Percentiles rank a stretch among this genome's conserved stretches.
These are phyloP conservation scores for Ophiocordyceps camponoti-saundersi DNA, from an alignment of 2,329 filamentous ascomycete species.

Conservation along the genomic window DNA sequence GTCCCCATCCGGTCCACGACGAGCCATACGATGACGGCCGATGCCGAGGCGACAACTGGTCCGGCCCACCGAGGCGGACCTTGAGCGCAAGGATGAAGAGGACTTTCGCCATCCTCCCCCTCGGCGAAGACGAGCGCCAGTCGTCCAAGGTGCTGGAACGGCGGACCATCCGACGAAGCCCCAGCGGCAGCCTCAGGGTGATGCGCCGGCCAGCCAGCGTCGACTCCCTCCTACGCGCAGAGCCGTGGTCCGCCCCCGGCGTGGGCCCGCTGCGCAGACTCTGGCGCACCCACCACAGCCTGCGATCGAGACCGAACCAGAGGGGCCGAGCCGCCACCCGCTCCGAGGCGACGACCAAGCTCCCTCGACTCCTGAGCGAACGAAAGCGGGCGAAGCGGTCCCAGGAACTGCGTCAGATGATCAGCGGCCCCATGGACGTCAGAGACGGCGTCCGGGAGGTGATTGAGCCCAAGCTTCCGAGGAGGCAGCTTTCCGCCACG, in stretches of 20 bases:
- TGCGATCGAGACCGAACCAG: slow-evolving; percentile 9
- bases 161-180: slow-evolving; percentile 39
- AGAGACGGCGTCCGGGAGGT: slow-evolving; percentile 41
- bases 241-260: slow-evolving; percentile 18
- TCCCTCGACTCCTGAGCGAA: slow-evolving; percentile 40
- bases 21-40: slow-evolving; percentile 18
- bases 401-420: slow-evolving; percentile 40
- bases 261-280: slow-evolving; percentile 9
- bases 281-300: slow-evolving; percentile 15
- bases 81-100: slow-evolving; percentile 36
- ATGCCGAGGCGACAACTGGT: slow-evolving; percentile 32
- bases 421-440: slow-evolving; percentile 40
- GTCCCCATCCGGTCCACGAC: slow-evolving; percentile 29
- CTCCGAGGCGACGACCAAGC: slow-evolving; percentile 32
- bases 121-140: slow-evolving; percentile 21
- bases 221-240: slow-evolving; percentile 20
- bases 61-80: slow-evolving; percentile 24
- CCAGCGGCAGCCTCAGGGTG: slow-evolving; percentile 43
- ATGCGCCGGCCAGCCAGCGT: slow-evolving; percentile 34
- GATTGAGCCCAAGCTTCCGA: slow-evolving; percentile 22
- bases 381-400: slow-evolving; percentile 39
- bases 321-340: slow-evolving; percentile 25
- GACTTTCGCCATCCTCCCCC: slow-evolving; percentile 43
- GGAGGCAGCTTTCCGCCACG: not conserved
- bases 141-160: slow-evolving; percentile 26